Conservation (phyloP, 1,284 basidiomycete species). For the Dichomitus squalens region DNA sequence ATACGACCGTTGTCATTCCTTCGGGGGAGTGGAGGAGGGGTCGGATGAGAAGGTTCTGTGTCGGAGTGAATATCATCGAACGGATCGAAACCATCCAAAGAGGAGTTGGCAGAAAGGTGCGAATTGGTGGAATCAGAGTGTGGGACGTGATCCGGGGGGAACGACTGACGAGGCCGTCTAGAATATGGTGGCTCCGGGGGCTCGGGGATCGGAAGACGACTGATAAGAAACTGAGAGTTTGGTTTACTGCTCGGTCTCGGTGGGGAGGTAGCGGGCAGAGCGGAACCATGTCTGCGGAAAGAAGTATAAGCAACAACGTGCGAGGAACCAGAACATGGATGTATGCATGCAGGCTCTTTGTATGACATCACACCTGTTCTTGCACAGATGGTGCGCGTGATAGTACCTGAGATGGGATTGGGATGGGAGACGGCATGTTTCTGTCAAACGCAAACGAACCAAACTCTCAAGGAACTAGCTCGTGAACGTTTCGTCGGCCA, state of each 20-base stretch:
- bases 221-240: conserved; percentile 4
- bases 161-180: conserved; percentile 16
- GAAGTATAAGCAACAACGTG: neutral
- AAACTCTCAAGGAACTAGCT: too few relatives aligned
- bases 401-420: too few relatives aligned
- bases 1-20: conserved; percentile 8
- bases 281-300: conserved; percentile 9
- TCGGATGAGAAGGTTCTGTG: conserved; percentile 16
- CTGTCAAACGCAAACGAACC: too few relatives aligned
- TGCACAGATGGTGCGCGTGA: too few relatives aligned
- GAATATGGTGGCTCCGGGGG: conserved; percentile 13
- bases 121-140: conserved; percentile 9
- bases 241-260: conserved; percentile 11
- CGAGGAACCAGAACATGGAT: too few relatives aligned
- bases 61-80: conserved; percentile 24
- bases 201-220: neutral
- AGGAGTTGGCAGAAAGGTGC: conserved; percentile 11
- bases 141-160: conserved; percentile 9
- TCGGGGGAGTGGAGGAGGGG: conserved; percentile 27
- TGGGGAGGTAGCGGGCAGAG: conserved; percentile 1
- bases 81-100: conserved; percentile 20
- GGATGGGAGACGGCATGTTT: neutral
- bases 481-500: too few relatives aligned
- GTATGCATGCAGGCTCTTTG: neutral
- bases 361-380: too few relatives aligned